Evolutionary conservation across 768 basidiomycete species (phyloP), one percentile per base, ranked within the genome.

Genomic region (Amanita muscaria): DNA sequence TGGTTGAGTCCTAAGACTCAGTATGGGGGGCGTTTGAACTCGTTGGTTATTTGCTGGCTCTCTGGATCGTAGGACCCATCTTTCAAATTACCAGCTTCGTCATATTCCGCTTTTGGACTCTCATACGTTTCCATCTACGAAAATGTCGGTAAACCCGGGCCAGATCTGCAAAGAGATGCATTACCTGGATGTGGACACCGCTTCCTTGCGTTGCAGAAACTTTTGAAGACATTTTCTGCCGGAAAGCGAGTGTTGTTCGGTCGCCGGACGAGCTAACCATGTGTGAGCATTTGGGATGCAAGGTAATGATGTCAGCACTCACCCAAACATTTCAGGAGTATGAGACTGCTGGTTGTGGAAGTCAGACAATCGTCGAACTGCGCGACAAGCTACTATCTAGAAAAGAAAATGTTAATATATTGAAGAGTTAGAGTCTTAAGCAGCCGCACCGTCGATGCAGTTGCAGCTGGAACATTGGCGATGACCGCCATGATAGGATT

Each of bases 401-500:
- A 3, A 18, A 33, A 23, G 11, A 15, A 21, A 35, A 40, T 22
- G 45, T 40, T 14, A 52, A 29, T 24, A 16, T 23, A 14, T 12
- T 21, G 21, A 43, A 3, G 19, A 31, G 10, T 25, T 18, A 30
- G 34, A 35, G 12, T 38, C 24, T 9, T 21, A 34, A 39, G 31
- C 1, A n/a, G 8, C 57, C 76, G 51, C 42, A 81, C 81, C 5
- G 78, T 80, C 16, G 77, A 79, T 3, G 76, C 72, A 48, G 83
- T 74, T 14, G 80, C 80, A 25, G 82, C 80, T 3, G 82, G 82
- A 33, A 84, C 80, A 51, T 84, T 84, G 36, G 74, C 76, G 42
- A 84, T 79, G 58, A 85, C 76, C 24, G 77, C 79, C 79, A 83
- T 80, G 44, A 83, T 73, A n/a, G 76, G 67, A 51, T 83, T 83